Conservation (phyloP, 495 filamentous ascomycete genomes). For the Talaromyces borbonicus region DNA sequence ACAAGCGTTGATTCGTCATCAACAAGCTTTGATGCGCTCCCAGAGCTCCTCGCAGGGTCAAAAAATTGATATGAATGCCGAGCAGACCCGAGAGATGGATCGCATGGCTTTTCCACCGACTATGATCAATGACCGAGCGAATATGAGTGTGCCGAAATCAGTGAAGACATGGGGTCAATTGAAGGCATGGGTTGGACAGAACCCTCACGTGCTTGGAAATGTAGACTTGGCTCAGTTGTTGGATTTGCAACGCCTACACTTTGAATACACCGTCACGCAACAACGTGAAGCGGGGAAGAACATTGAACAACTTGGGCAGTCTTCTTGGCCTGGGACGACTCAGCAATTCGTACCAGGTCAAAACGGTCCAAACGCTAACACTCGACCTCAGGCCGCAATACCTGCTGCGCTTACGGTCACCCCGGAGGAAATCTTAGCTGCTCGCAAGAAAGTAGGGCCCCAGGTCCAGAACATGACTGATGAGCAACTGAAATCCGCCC, state of each 20-base stretch:
- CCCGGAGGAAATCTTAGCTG: constrained; percentile 34
- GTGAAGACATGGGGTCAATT: constrained; percentile 66
- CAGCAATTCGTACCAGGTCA: constrained; percentile 29
- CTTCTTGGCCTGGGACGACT: constrained; percentile 17
- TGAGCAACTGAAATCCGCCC: constrained; percentile 40
- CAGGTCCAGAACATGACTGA: constrained; percentile 36
- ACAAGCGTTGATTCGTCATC: constrained; percentile 25
- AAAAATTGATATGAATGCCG: constrained; percentile 32
- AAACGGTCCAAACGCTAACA: constrained; percentile 22
- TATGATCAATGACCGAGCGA: constrained; percentile 26
- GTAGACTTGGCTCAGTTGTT: constrained; percentile 37
- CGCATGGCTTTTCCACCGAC: constrained; percentile 27
- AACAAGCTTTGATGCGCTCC: constrained; percentile 24
- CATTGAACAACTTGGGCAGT: constrained; percentile 15
- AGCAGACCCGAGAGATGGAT: constrained; percentile 41
- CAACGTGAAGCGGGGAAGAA: constrained; percentile 18
- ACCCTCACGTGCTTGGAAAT: constrained; percentile 32
- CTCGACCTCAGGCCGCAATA: constrained; percentile 15
- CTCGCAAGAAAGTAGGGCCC: constrained; percentile 30
- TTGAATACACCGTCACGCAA: constrained; percentile 32
- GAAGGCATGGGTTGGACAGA: constrained; percentile 49
- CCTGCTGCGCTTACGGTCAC: constrained; percentile 30
- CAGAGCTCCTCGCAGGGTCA: constrained; percentile 30
- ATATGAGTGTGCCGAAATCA: constrained; percentile 41
- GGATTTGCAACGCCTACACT: constrained; percentile 43